Conservation (phyloP, 2,329 filamentous ascomycete genomes). For the Epichloe gansuensis region DNA sequence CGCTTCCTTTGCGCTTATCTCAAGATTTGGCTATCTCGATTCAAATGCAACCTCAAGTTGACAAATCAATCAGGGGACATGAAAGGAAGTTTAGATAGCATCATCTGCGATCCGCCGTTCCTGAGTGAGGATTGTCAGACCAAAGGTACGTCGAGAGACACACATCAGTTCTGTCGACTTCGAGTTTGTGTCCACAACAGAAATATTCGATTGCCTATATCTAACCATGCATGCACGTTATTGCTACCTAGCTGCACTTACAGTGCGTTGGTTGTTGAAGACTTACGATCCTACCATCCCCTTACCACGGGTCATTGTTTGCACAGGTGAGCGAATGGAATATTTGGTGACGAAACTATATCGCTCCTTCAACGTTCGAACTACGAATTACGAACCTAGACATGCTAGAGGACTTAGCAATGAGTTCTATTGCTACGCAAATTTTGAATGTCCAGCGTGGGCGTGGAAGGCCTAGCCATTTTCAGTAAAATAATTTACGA, state of each 20-base stretch:
- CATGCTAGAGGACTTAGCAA: slow-evolving; percentile 68
- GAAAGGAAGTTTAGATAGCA: slow-evolving; percentile 52
- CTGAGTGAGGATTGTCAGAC: slow-evolving; percentile 71
- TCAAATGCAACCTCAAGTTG: neutral
- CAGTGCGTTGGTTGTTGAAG: slow-evolving; percentile 60
- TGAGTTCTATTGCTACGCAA: slow-evolving; percentile 70
- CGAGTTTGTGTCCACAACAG: neutral
- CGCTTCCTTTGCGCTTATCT: neutral
- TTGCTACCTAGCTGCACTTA: slow-evolving; percentile 50
- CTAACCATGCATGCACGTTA: neutral
- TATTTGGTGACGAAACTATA: slow-evolving; percentile 55
- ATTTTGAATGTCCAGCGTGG: slow-evolving; percentile 54
- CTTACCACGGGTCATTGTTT: slow-evolving; percentile 43
- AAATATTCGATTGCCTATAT: neutral
- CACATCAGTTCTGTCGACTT: neutral
- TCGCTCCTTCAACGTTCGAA: slow-evolving; percentile 44
- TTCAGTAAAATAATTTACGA: neutral
- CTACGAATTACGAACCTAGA: slow-evolving; percentile 55
- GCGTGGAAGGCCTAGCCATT: slow-evolving; percentile 9
- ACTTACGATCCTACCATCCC: slow-evolving; percentile 10
- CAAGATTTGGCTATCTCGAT: neutral
- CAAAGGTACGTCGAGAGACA: slow-evolving; percentile 40
- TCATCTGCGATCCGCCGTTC: slow-evolving; percentile 71
- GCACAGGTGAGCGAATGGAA: slow-evolving; percentile 70
- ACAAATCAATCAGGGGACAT: slow-evolving; percentile 30